Evolutionary conservation across 2,329 filamentous ascomycete species (phyloP).

Genomic region (Ophiobolus disseminans): DNA sequence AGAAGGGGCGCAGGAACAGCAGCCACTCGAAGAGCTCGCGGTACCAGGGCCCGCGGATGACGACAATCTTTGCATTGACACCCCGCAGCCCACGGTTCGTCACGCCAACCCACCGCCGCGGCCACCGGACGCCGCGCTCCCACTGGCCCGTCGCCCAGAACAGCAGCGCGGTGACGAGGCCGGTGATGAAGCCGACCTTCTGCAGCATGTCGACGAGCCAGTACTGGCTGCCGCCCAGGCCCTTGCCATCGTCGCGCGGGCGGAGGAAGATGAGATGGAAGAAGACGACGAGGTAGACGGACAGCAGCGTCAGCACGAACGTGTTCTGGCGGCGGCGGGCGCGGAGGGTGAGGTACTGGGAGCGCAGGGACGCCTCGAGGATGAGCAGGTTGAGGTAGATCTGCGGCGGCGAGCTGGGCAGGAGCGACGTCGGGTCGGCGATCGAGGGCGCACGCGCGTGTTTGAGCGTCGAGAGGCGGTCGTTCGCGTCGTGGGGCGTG

Average conservation of each 20-base stretch:
- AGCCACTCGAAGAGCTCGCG: conserved; percentile 75
- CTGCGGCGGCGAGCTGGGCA: conserved; percentile 90
- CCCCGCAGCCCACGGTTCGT: conserved; percentile 88
- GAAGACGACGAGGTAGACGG: conserved; percentile 82
- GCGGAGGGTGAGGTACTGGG: conserved; percentile 90
- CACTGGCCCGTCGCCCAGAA: conserved; percentile 97
- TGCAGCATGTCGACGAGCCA: conserved; percentile 92
- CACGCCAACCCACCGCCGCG: conserved; percentile 84
- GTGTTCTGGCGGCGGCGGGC: conserved; percentile 89
- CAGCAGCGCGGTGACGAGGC: conserved; percentile 82
- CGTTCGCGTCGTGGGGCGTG: conserved; percentile 39
- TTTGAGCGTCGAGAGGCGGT: conserved; percentile 51
- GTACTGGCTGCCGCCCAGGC: conserved; percentile 92
- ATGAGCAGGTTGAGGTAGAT: conserved; percentile 98
- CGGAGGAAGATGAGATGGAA: conserved; percentile 90
- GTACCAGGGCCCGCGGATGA: conserved; percentile 84
- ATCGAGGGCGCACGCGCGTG: conserved; percentile 49
- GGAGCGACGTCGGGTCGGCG: conserved; percentile 75
- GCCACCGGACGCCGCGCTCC: conserved; percentile 94
- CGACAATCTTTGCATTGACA: conserved; percentile 96
- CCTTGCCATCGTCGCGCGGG: conserved; percentile 92
- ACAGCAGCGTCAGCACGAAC: conserved; percentile 84
- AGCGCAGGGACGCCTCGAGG: conserved; percentile 89
- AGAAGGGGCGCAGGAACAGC: conserved; percentile 79
- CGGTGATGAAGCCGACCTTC: conserved; percentile 90